These are phyloP conservation scores for Trichoderma koningii DNA, from an alignment of 2,329 filamentous ascomycete genomes.

Conservation along the genomic window DNA sequence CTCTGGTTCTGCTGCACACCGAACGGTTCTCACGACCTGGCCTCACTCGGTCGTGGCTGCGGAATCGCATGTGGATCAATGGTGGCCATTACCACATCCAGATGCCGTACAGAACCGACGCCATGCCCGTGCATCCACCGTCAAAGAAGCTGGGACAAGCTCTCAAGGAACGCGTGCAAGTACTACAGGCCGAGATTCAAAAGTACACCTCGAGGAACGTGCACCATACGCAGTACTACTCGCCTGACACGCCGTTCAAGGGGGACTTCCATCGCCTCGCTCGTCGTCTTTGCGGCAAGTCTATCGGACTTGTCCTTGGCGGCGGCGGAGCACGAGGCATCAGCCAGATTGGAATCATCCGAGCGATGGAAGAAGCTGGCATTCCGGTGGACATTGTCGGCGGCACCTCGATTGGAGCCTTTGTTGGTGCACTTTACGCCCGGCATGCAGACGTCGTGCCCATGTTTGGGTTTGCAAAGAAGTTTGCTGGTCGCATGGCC, in stretches of 20 bases:
- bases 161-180: slow-evolving; percentile 89
- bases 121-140: slow-evolving; percentile 74
- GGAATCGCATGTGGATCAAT: slow-evolving; percentile 96
- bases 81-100: slow-evolving; percentile 97
- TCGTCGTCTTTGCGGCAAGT: slow-evolving; percentile 86
- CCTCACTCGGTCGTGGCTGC: slow-evolving; percentile 83
- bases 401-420: slow-evolving; percentile 93
- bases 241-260: slow-evolving; percentile 89
- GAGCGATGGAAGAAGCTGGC: slow-evolving; percentile 91
- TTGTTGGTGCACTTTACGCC: slow-evolving; percentile 93
- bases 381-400: slow-evolving; percentile 95
- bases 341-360: slow-evolving; percentile 89
- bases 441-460: slow-evolving; percentile 95
- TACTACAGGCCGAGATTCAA: slow-evolving; percentile 93
- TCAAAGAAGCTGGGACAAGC: slow-evolving; percentile 79
- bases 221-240: slow-evolving; percentile 86
- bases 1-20: slow-evolving; percentile 83
- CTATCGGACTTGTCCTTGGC: slow-evolving; percentile 89
- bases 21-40: slow-evolving; percentile 87
- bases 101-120: slow-evolving; percentile 80
- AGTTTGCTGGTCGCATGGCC: slow-evolving; percentile 97
- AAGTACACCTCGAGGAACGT: slow-evolving; percentile 95
- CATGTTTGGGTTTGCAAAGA: slow-evolving; percentile 95
- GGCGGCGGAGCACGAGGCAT: slow-evolving; percentile 92
- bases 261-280: slow-evolving; percentile 95